Evolutionary conservation across 345 rosid species (phyloP), one percentile per base, ranked within the genome.

Genomic region (Lagerstroemia speciosa): DNA sequence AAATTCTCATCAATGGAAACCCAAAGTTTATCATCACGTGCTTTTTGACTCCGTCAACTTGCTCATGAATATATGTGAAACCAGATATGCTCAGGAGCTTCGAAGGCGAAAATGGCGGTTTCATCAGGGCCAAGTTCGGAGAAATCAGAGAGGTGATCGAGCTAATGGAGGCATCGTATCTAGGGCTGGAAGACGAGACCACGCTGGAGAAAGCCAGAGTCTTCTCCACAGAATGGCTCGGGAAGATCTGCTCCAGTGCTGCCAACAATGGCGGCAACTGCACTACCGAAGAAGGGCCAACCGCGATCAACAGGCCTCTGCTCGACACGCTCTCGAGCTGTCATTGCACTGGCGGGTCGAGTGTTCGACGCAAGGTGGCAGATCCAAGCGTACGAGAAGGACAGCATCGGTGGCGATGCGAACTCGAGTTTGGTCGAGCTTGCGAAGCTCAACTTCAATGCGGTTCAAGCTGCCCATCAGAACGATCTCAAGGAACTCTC

Each of bases 351-450:
- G 85, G 83, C 65, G 85, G 37, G 81, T 80, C 31, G 67, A 61
- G 1, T 86, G 88, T 79, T 82, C 36, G 83, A 84, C 20, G 81
- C 81, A 30, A 80, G 75, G 46, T 76, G 88, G 90, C 79, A 76
- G 5, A 77, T 83, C 19, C 50, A 67, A n/a, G 11, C 30, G 7
- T 71, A 65, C 2, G 71, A 76, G 64, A 48, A 73, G 14, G 19
- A 24, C 2, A 41, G 19, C n/a, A 19, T 4, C 8, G 8, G 55
- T n/a, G 38, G 38, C 2, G 45, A 70, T 31, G 37, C 63, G 12
- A 68, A 34, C 8, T 26, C 70, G 16, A 31, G 8, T 15, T 31
- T 83, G 22, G 43, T 84, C 29, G 74, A 73, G 24, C 70, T 83
- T 36, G 78, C 90, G 6, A 83, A 79, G 72, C 67, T 80, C 15